These are phyloP conservation scores for Coniochaeta ligniaria DNA, from an alignment of 2,329 filamentous ascomycete species.

Conservation along the genomic window DNA sequence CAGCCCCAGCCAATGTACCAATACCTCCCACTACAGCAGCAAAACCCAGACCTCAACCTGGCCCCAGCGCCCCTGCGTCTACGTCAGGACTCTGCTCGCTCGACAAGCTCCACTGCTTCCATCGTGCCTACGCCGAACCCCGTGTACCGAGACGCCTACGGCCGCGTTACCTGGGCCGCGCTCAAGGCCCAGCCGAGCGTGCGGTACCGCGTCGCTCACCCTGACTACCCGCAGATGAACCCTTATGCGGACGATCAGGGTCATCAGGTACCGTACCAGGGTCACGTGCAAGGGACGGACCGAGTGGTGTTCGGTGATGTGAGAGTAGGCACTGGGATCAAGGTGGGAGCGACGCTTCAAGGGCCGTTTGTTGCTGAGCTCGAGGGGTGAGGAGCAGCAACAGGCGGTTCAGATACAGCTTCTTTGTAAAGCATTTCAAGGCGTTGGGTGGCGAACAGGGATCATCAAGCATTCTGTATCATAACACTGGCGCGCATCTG, in stretches of 20 bases:
- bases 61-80: conserved; percentile 7
- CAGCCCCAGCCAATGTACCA: neutral
- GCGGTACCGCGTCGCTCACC: conserved; percentile 6
- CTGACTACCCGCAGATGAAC: conserved; percentile 20
- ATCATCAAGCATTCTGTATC: neutral
- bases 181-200: neutral
- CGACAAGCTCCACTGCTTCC: neutral
- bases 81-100: neutral
- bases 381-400: neutral
- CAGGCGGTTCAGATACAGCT: neutral
- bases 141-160: neutral
- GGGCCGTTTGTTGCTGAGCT: conserved; percentile 10
- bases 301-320: neutral
- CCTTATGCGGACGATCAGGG: conserved; percentile 12
- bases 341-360: conserved; percentile 1
- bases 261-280: conserved; percentile 1
- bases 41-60: neutral
- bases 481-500: neutral
- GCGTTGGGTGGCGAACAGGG: neutral
- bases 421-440: neutral
- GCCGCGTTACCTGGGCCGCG: neutral
- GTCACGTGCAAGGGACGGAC: neutral
- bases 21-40: neutral
- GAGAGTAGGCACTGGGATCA: neutral
- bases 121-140: neutral